Evolutionary conservation across 177 flowering plant genomes (phyloP), one percentile per base, ranked within the genome.

Genomic region (Telopea speciosissima): DNA sequence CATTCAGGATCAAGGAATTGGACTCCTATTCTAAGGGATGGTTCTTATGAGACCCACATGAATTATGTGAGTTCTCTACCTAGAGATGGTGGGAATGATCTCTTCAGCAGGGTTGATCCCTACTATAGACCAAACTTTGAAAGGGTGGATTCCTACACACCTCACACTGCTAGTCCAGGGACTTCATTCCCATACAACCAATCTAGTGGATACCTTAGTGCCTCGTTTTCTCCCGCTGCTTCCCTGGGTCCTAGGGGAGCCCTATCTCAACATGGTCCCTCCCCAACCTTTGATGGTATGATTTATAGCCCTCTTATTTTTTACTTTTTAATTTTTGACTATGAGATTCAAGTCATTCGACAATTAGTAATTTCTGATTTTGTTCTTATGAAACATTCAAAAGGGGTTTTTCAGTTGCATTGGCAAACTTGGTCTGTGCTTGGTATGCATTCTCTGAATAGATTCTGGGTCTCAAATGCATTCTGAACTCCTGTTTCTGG

Each of bases 281-380:
- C 17, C 3, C 33, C 74, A 54, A 24, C 75, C 62, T 2, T 68
- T 28, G 68, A 77, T 77, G 75, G 81, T 81, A 75, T 24, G 70
- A 62, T 49, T 63, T 66, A 49, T 59, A 23, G 14, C 64, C 28
- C 25, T 22, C 22, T 13, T 68, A 69, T 6, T 25, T 44, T n/a
- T 44, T 61, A 33, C 16, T 22, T 7, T 22, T 61, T 11, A 54
- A 21, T 16, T 68, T 36, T 11, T 11, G 22, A n/a, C 3, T 12
- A 22, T 23, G 24, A 0, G 0, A 2, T n/a, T n/a, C n/a, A n/a
- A n/a, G n/a, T n/a, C n/a, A 24, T 24, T 16, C 6, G 23, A 23
- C 52, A 14, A 54, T 13, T 16, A 68, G 16, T 24, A 24, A n/a
- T 25, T n/a, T 52, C 14, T 0, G 40, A 33, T 33, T 33, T 33